phyloP scores from a whole-genome alignment of 2,329 filamentous ascomycete species.

The Fusarium nygamai region DNA sequence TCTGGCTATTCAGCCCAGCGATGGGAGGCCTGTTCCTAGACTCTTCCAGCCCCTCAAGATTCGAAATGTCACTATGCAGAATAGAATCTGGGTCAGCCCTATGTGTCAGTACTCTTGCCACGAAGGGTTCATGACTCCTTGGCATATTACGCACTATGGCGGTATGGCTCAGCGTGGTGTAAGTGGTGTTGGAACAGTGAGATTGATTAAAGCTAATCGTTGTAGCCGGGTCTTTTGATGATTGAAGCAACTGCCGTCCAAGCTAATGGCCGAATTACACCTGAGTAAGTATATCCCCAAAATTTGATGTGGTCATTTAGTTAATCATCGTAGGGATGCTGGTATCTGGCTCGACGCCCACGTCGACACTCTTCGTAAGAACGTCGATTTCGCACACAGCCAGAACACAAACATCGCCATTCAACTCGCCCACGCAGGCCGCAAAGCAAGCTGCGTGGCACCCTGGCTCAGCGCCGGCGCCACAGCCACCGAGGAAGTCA shows the following conservation, averaged over 20 bases:
- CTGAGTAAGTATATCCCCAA: no score
- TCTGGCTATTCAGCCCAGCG: constrained; percentile 54
- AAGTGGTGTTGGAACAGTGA: constrained; percentile 24
- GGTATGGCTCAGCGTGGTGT: constrained; percentile 75
- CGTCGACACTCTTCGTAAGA: constrained; percentile 65
- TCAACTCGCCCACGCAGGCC: constrained; percentile 76
- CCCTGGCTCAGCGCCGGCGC: constrained; percentile 62
- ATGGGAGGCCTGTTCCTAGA: constrained; percentile 61
- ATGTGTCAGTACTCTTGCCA: constrained; percentile 59
- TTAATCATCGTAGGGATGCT: constrained; percentile 62
- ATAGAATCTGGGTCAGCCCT: constrained; percentile 58
- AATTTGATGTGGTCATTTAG: no score
- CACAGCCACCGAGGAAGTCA: constrained; percentile 58
- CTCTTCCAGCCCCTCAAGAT: constrained; percentile 60
- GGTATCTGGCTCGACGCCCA: constrained; percentile 76
- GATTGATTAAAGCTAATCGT: constrained; percentile 34
- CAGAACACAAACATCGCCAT: constrained; percentile 74
- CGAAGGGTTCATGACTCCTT: constrained; percentile 71
- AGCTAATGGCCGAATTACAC: constrained; percentile 77
- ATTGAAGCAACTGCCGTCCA: constrained; percentile 76
- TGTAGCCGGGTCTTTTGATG: constrained; percentile 67
- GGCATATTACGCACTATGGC: constrained; percentile 79
- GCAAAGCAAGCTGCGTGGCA: constrained; percentile 62
- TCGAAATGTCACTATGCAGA: constrained; percentile 55
- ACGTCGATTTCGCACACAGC: constrained; percentile 74